Percentiles rank a stretch among this genome's conserved stretches.
Conservation (phyloP, 306 rosid species). For the Rubus idaeus region DNA sequence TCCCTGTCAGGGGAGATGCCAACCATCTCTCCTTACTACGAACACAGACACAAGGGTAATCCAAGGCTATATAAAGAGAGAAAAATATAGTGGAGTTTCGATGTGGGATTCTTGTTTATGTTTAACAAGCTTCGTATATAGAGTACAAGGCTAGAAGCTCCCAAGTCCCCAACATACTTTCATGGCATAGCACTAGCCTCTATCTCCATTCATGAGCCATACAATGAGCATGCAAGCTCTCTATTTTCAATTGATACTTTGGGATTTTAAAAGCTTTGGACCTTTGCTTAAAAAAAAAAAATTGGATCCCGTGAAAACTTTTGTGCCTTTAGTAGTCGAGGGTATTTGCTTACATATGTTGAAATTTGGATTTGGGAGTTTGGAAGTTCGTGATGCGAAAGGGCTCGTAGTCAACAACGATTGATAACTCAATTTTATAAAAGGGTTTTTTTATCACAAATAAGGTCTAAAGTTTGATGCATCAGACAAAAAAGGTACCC, state of each 20-base stretch:
- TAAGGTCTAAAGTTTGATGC: too few relatives aligned
- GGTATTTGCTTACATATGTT: background rate
- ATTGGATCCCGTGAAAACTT: background rate
- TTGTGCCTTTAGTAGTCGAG: background rate
- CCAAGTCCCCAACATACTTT: background rate
- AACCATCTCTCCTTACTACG: conserved; percentile 52
- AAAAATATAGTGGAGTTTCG: background rate
- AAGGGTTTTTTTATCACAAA: too few relatives aligned
- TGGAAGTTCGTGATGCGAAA: too few relatives aligned
- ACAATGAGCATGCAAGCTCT: background rate
- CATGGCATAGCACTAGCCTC: background rate
- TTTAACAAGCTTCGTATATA: background rate
- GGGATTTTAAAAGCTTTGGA: background rate
- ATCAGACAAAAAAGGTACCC: too few relatives aligned
- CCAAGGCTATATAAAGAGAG: background rate
- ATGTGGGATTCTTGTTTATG: conserved; percentile 14
- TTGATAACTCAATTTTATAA: too few relatives aligned
- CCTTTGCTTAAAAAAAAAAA: too few relatives aligned
- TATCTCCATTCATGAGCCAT: background rate
- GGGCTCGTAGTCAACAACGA: too few relatives aligned
- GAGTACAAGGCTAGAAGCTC: background rate
- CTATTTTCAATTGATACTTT: background rate
- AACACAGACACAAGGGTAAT: too few relatives aligned
- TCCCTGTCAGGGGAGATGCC: conserved; percentile 56
- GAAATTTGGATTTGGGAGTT: background rate